Conservation (phyloP, 2,329 filamentous ascomycete species). For the Curvularia sp. region DNA sequence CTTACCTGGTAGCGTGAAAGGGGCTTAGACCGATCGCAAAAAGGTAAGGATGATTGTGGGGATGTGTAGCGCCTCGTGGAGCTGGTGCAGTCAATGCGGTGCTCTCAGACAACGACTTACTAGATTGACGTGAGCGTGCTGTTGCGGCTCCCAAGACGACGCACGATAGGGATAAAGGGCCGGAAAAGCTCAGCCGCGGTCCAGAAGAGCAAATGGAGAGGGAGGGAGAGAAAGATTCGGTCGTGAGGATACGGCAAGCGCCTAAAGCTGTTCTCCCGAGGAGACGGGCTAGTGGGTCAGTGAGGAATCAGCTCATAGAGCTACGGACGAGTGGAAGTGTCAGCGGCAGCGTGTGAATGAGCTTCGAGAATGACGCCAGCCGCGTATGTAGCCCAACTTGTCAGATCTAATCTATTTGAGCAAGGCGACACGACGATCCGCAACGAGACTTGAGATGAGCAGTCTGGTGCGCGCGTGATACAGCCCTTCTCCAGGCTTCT, state of each 20-base stretch:
- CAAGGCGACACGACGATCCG: not conserved
- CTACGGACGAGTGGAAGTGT: slow-evolving; percentile 51
- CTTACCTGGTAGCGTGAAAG: slow-evolving; percentile 30
- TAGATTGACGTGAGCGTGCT: slow-evolving; percentile 20
- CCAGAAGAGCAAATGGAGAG: slow-evolving; percentile 10
- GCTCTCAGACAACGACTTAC: slow-evolving; percentile 33
- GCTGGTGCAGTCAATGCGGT: slow-evolving; percentile 40
- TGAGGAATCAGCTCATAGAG: slow-evolving; percentile 37
- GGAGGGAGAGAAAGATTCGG: slow-evolving; percentile 41
- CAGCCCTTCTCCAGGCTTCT: not conserved
- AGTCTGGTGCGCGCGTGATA: not conserved
- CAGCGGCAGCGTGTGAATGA: slow-evolving; percentile 35
- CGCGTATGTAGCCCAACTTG: slow-evolving; percentile 11
- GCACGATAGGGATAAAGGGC: slow-evolving; percentile 28
- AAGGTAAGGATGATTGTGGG: slow-evolving; percentile 13
- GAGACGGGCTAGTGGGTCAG: slow-evolving; percentile 39
- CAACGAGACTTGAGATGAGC: not conserved
- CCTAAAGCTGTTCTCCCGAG: slow-evolving; percentile 37
- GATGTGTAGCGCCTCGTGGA: slow-evolving; percentile 11
- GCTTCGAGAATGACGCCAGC: slow-evolving; percentile 27
- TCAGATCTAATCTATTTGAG: not conserved
- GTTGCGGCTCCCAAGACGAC: slow-evolving; percentile 17
- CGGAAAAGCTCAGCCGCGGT: slow-evolving; percentile 41
- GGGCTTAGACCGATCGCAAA: slow-evolving; percentile 27
- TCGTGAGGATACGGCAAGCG: slow-evolving; percentile 45